Base-by-base conservation (phyloP, 345 rosid species). In the Diplotaxis tenuifolia region DNA sequence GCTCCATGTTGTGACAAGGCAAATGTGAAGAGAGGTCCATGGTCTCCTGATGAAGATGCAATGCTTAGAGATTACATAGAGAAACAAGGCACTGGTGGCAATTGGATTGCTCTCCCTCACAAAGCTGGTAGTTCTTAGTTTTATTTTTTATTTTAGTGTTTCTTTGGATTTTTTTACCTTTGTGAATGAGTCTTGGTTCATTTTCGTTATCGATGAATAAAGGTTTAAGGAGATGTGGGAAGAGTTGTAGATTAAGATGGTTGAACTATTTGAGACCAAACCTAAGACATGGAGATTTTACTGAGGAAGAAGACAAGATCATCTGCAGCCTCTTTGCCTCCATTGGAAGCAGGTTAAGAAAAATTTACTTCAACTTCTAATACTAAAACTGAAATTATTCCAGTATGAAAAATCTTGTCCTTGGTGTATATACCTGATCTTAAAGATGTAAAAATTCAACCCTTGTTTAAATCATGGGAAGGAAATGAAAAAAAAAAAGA, bases 11-110 rank as follows among this genome's bases (percentile, higher is more conserved):
- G 97, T 84, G 96, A 91, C 81, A 91, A 89, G 79, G 88, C 90
- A 14, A 86, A 85, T 76, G 96, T 91, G 70, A 89, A 89, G 87
- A 89, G 81, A 83, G 97, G 97, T 31, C 91, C 97, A 50, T 91
- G 97, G 97, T 91, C 93, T 12, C 93, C 97, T 65, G 95, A 89
- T 75, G 97, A 91, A 87, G 97, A 91, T 83, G 91, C 87, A 31
- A 85, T 84, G 83, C 88, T 91, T 54, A 91, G 85, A 76, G 86
- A 81, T 19, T 87, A 83, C 72, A 83, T 91, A 8, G 80, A 87
- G 25, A 75, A 80, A 55, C 66, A 86, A 67, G 96, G 91, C 47
- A 89, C 89, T 19, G 91, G 83, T 22, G 93, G 90, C 3, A 89
- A 85, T 72, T 91, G 97, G 97, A 91, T 89, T 82, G 67, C 96